Evolutionary conservation across 2,329 filamentous ascomycete species (phyloP).

Genomic region (Trichoderma cornu-damae): DNA sequence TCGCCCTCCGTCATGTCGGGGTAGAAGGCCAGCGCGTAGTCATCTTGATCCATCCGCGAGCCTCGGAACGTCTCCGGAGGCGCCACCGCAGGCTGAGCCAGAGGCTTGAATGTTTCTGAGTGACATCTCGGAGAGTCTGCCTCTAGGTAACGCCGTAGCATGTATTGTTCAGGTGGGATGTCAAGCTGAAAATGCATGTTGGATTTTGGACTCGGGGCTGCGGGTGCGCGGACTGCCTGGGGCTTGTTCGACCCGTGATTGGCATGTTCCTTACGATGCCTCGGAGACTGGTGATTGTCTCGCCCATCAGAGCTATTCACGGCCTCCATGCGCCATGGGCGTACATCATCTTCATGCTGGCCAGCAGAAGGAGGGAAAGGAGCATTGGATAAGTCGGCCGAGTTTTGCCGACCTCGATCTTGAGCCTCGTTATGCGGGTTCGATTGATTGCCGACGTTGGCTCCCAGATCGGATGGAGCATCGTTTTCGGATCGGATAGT

Average conservation of each 20-base stretch:
- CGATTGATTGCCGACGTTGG: not conserved
- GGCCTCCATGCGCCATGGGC: not conserved
- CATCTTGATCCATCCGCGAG: not conserved
- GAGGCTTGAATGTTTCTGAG: not conserved
- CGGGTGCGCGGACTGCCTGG: not conserved
- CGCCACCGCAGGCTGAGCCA: not conserved
- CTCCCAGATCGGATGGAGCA: not conserved
- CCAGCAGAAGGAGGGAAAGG: not conserved
- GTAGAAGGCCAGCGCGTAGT: not conserved
- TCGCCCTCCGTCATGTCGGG: conserved; percentile 3
- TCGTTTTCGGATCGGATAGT: not conserved
- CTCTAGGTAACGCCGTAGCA: conserved; percentile 19
- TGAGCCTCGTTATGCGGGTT: not conserved
- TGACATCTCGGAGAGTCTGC: conserved; percentile 11
- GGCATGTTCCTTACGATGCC: not conserved
- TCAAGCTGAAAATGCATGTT: not conserved
- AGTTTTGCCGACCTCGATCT: not conserved
- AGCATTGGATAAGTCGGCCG: not conserved
- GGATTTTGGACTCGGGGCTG: not conserved
- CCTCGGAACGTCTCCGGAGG: not conserved
- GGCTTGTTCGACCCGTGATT: not conserved
- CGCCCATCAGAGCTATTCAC: not conserved
- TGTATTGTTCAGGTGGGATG: conserved; percentile 14
- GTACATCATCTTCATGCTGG: not conserved
- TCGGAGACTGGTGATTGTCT: not conserved